A percentile compares a stretch with the other conserved stretches of the same genome.
Conservation (phyloP, 257 asterid species). For the Solanum chilense region DNA sequence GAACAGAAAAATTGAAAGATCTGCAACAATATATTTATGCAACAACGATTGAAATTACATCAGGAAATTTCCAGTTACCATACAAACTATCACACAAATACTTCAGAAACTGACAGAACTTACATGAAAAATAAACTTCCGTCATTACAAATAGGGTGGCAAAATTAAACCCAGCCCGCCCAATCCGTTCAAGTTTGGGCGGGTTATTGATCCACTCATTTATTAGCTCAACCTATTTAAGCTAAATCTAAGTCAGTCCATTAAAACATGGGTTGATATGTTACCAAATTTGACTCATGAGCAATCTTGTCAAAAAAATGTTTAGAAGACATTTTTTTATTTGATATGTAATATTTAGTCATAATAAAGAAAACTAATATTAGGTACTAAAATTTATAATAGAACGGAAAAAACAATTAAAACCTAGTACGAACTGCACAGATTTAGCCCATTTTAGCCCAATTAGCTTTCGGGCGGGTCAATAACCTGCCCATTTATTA, state of each 20-base stretch:
- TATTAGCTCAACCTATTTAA: not conserved
- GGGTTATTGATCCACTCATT: not conserved
- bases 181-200: not conserved
- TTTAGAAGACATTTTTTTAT: not conserved
- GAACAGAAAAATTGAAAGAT: conserved; percentile 63
- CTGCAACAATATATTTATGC: conserved; percentile 30
- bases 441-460: not conserved
- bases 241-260: not conserved
- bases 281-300: not conserved
- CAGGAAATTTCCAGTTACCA: not conserved
- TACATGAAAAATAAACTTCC: not conserved
- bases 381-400: not conserved
- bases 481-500: not conserved
- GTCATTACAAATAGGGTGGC: not conserved
- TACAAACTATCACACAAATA: not conserved
- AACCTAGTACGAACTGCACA: not conserved
- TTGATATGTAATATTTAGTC: not conserved
- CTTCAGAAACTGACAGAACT: not conserved
- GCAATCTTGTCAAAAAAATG: not conserved
- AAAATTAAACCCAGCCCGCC: not conserved
- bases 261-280: not conserved
- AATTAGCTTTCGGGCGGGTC: not conserved
- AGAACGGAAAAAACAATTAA: not conserved
- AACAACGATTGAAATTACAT: not conserved
- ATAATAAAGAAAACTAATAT: not conserved